These are phyloP conservation scores for Xylaria telfairii DNA, from an alignment of 495 filamentous ascomycete genomes.

Conservation along the genomic window DNA sequence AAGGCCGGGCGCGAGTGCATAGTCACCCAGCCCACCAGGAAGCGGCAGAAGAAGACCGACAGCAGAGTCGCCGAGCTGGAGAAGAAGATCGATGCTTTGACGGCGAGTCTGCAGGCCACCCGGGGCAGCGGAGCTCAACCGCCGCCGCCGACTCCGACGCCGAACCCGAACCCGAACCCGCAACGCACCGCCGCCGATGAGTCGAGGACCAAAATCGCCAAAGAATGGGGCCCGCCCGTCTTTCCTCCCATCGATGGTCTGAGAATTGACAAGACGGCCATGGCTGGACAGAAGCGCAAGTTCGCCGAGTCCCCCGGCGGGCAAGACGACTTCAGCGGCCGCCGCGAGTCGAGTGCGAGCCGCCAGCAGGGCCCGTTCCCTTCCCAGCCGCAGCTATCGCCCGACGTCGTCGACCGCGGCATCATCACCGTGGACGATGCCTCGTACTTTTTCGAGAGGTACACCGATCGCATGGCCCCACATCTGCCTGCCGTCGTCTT, in stretches of 20 bases:
- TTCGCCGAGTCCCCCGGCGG: slow-evolving; percentile 38
- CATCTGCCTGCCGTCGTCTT: slow-evolving; percentile 85
- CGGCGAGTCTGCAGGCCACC: slow-evolving; percentile 71
- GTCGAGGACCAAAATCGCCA: slow-evolving; percentile 14
- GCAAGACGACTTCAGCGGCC: background rate
- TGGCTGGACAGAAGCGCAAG: slow-evolving; percentile 58
- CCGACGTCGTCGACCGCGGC: slow-evolving; percentile 73
- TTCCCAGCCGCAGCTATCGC: background rate
- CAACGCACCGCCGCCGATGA: background rate
- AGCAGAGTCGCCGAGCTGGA: slow-evolving; percentile 91
- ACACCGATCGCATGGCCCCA: slow-evolving; percentile 68
- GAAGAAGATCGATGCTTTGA: slow-evolving; percentile 90
- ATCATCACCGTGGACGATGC: slow-evolving; percentile 70
- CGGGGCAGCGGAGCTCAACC: slow-evolving; percentile 41
- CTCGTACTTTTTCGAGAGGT: slow-evolving; percentile 69
- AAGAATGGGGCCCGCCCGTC: slow-evolving; percentile 37
- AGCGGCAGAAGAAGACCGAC: slow-evolving; percentile 93
- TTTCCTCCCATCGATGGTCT: slow-evolving; percentile 30
- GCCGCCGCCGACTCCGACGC: slow-evolving; percentile 25
- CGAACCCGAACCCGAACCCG: background rate
- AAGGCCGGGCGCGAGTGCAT: slow-evolving; percentile 83
- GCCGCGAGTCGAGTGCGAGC: slow-evolving; percentile 5
- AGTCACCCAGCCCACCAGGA: slow-evolving; percentile 81
- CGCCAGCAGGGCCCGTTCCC: slow-evolving; percentile 45
- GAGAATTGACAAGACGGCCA: slow-evolving; percentile 40